Base-by-base conservation (phyloP, 805 yeast genomes). In the Kazachstania psychrophila region DNA sequence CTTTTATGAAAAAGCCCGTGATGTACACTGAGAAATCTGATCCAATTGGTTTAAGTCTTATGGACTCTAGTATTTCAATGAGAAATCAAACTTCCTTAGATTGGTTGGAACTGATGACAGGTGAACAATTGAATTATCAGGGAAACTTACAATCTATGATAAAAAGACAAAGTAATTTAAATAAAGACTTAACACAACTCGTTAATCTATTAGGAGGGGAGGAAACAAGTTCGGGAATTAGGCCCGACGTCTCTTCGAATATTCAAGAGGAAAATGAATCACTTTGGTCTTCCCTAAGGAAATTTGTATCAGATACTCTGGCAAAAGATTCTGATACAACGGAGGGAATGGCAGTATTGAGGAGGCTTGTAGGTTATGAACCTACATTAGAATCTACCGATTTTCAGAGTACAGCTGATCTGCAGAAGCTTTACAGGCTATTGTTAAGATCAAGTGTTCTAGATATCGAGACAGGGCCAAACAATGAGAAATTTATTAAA, bases 21-120 rank as follows among this genome's bases (percentile, higher is more conserved):
- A 46, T 51, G 28, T 44, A 42, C n/a, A 52, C 58, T 6, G 60
- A 53, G 27, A 47, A 57, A 37, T 49, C 61, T 0, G 62, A 58
- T 29, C 61, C 61, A 2, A 46, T 56, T 28, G 61, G 62, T 0
- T 31, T 52, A 9, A 45, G 50, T 32, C 33, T 55, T 28, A 51
- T 44, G 0, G 44, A 48, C 16, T 37, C 42, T 12, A 44, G 48
- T 22, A 30, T 47, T 13, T 23, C 37, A 6, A 29, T 37, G 17
- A 48, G 58, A 14, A 43, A 39, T 16, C 34, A 41, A 13, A 40
- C 49, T 6, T 42, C 53, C 2, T 31, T 36, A 13, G 42, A 47
- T 13, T 47, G 46, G 47, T 26, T 42, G 6, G 16, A 28, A n/a
- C 9, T 17, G 24, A 27, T 22, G 31, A 4, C n/a, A 6, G 38